phyloP scores from a whole-genome alignment of 768 basidiomycete genomes.

The Leucogyrophana mollusca region DNA sequence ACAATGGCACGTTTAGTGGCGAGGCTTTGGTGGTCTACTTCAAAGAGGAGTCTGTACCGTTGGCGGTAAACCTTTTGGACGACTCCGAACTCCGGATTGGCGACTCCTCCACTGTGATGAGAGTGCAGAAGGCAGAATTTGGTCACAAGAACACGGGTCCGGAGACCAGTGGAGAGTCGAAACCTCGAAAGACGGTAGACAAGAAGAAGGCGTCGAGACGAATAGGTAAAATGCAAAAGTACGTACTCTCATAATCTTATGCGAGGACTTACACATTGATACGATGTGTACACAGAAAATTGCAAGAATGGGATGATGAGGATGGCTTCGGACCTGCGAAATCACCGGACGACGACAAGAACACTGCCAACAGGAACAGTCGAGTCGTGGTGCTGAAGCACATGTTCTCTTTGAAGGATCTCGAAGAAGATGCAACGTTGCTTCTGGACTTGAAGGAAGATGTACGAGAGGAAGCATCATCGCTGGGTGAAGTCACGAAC shows the following conservation, averaged over 20 bases:
- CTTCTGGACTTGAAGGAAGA: constrained; percentile 95
- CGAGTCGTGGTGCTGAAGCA: constrained; percentile 92
- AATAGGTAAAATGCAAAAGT: constrained; percentile 90
- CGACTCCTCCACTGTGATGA: constrained; percentile 70
- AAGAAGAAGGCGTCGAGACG: constrained; percentile 76
- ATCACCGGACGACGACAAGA: constrained; percentile 50
- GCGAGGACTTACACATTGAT: too few relatives aligned
- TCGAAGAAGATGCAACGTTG: constrained; percentile 82
- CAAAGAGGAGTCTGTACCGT: constrained; percentile 90
- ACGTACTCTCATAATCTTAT: too few relatives aligned
- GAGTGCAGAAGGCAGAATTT: constrained; percentile 76
- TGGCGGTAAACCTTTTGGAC: constrained; percentile 84
- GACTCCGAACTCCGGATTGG: constrained; percentile 90
- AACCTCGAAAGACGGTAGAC: constrained; percentile 63
- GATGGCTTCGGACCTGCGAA: constrained; percentile 83
- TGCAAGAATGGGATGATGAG: constrained; percentile 92
- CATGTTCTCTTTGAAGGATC: constrained; percentile 88
- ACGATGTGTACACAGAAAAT: constrained; percentile 58
- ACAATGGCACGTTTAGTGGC: constrained; percentile 86
- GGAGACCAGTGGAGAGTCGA: constrained; percentile 38
- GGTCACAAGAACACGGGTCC: constrained; percentile 57
- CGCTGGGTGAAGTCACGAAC: constrained; percentile 92
- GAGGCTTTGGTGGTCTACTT: constrained; percentile 96
- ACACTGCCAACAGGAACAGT: constrained; percentile 50
- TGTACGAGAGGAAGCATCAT: constrained; percentile 89